Base-by-base conservation (phyloP, 257 asterid species). In the Pogostemon cablin region DNA sequence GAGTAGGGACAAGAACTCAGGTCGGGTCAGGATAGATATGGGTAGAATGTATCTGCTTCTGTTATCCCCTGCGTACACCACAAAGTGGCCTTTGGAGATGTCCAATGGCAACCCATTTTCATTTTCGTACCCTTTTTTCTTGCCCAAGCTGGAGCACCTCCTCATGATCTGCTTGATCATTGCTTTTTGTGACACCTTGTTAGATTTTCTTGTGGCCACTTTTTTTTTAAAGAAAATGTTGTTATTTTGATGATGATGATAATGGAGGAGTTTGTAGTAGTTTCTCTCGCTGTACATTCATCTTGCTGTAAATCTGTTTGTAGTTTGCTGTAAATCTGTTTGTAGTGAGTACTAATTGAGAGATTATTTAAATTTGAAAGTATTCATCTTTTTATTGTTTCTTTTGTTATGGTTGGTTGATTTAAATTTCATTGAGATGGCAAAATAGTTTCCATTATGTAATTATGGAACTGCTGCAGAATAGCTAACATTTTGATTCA, bases 81-180 rank as follows among this genome's bases (percentile, higher is more conserved):
- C 89, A 4, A 86, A 86, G 39, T 84, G 92, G 0, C 92, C 92
- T 55, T 25, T 84, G 9, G 92, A 88, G 4, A 86, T 89, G 56
- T 86, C 92, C 68, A 84, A 0, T 0, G 89, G 87, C 4, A 76
- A 73, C 39, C 87, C 87, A 54, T 74, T 81, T 8, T 79, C 89
- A 50, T 41, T 50, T 17, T 72, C 77, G 25, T 43, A 71, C 17
- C 84, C 82, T 1, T 82, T 75, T 7, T 73, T 79, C 65, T 62
- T 85, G 0, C 87, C 85, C 25, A 85, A 12, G 80, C 81, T 83
- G 3, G 91, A 85, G 65, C 89, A 87, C 32, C 86, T 60, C 78
- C 79, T 85, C 75, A 85, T 55, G 1, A 87, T 85, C 55, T 78
- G 83, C 82, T 82, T 87, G n/a, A 87, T 80, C 68, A 82, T 25